phyloP scores from a whole-genome alignment of 805 yeast genomes.

The Nakazawaea laoshanensis region DNA sequence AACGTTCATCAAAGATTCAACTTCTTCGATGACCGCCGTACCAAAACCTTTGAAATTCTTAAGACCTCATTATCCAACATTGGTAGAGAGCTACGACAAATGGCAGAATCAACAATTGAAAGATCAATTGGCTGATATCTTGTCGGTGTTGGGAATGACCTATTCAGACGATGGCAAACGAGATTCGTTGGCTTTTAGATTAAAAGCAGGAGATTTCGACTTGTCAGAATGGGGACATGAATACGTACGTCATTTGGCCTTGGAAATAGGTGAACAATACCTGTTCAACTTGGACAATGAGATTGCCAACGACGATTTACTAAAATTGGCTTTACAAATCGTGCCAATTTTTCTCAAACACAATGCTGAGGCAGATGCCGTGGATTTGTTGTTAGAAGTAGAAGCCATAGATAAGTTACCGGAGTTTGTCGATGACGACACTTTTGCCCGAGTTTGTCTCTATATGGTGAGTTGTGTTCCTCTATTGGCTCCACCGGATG shows the following conservation, averaged over 20 bases:
- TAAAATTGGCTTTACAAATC: slow-evolving; percentile 63
- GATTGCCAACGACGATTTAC: slow-evolving; percentile 25
- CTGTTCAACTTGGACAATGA: slow-evolving; percentile 34
- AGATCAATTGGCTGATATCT: slow-evolving; percentile 69
- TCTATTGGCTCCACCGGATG: slow-evolving; percentile 91
- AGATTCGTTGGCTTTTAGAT: slow-evolving; percentile 74
- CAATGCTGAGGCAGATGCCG: slow-evolving; percentile 98
- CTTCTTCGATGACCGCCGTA: slow-evolving; percentile 98
- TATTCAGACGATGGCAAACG: slow-evolving; percentile 74
- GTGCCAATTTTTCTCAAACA: slow-evolving; percentile 88
- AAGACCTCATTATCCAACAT: slow-evolving; percentile 73
- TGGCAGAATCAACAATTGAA: slow-evolving; percentile 51
- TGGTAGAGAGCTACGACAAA: slow-evolving; percentile 54
- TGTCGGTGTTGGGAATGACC: slow-evolving; percentile 94
- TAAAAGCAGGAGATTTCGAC: slow-evolving; percentile 30
- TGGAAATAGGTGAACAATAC: slow-evolving; percentile 88
- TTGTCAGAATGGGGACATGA: slow-evolving; percentile 95
- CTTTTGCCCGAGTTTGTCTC: slow-evolving; percentile 82
- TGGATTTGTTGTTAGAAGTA: slow-evolving; percentile 83
- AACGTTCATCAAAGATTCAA: slow-evolving; percentile 76
- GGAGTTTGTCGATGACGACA: slow-evolving; percentile 74
- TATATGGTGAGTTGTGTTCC: slow-evolving; percentile 97
- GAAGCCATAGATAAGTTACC: slow-evolving; percentile 81
- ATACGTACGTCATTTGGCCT: slow-evolving; percentile 89
- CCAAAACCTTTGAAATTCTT: slow-evolving; percentile 96